Conservation (phyloP, 441 rosid species). For the Corymbia calophylla region DNA sequence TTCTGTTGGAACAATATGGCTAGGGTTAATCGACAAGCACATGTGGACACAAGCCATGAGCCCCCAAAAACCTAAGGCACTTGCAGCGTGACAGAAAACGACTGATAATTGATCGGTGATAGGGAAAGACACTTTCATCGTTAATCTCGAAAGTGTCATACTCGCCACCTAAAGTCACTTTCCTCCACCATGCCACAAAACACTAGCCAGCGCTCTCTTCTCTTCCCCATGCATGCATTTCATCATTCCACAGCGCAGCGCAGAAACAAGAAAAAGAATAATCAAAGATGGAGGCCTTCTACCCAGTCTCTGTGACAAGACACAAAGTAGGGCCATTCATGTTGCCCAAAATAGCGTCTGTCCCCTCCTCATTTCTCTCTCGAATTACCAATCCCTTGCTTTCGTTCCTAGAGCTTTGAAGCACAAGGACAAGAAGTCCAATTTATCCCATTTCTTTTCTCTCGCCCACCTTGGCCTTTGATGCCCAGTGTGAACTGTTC, state of each 20-base stretch:
- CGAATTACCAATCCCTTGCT: constrained; percentile 5
- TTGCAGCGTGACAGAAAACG: constrained; percentile 2
- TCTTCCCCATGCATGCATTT: constrained; percentile 4
- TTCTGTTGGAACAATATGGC: background rate
- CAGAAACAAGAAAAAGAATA: background rate
- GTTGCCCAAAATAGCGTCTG: constrained; percentile 22
- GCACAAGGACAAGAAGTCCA: background rate
- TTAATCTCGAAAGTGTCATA: constrained; percentile 33
- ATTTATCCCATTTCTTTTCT: background rate
- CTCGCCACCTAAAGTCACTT: constrained; percentile 10
- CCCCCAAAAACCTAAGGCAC: background rate
- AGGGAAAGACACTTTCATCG: constrained; percentile 59
- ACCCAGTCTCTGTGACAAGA: constrained; percentile 26
- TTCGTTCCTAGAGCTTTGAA: constrained; percentile 27
- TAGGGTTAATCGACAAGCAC: background rate
- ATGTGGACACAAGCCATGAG: background rate
- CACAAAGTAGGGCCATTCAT: constrained; percentile 24
- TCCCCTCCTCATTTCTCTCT: constrained; percentile 10
- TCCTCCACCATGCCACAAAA: constrained; percentile 11
- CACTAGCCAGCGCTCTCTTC: background rate
- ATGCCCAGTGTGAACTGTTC: background rate
- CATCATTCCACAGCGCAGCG: background rate
- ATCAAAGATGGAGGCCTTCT: constrained; percentile 3
- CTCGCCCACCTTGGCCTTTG: background rate
- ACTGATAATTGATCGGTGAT: constrained; percentile 30